phyloP scores from a whole-genome alignment of 257 asterid species.

The Petrea volubilis region DNA sequence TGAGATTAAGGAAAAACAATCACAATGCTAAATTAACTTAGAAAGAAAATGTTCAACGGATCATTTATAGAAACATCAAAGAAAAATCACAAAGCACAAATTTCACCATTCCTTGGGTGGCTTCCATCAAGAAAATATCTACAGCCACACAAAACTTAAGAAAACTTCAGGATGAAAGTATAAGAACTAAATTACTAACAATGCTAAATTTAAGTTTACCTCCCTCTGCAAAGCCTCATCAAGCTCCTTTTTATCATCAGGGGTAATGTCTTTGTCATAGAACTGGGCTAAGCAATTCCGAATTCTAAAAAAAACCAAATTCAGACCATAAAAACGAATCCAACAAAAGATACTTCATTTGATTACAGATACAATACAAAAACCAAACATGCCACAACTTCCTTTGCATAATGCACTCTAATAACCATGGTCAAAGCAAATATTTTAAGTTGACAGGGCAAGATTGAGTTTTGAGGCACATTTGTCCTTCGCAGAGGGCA shows the following conservation, averaged over 20 bases:
- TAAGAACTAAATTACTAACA: slow-evolving; percentile 3
- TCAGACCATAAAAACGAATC: background rate
- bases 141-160: background rate
- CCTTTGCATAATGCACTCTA: background rate
- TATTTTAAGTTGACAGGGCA: too few species aligned
- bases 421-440: background rate
- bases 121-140: background rate
- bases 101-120: background rate
- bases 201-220: slow-evolving; percentile 42
- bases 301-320: slow-evolving; percentile 39
- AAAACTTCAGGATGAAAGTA: background rate
- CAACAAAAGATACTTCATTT: background rate
- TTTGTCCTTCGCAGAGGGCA: too few species aligned
- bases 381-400: background rate
- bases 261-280: slow-evolving; percentile 53
- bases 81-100: background rate
- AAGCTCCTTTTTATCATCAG: slow-evolving; percentile 65
- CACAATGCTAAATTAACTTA: too few species aligned
- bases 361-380: background rate
- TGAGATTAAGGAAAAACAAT: too few species aligned
- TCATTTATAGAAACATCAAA: too few species aligned
- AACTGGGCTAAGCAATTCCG: slow-evolving; percentile 56
- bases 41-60: too few species aligned
- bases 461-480: too few species aligned
- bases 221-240: slow-evolving; percentile 63